phyloP scores from a whole-genome alignment of 202 grass and related monocot genomes.

The Zoysia matrella region DNA sequence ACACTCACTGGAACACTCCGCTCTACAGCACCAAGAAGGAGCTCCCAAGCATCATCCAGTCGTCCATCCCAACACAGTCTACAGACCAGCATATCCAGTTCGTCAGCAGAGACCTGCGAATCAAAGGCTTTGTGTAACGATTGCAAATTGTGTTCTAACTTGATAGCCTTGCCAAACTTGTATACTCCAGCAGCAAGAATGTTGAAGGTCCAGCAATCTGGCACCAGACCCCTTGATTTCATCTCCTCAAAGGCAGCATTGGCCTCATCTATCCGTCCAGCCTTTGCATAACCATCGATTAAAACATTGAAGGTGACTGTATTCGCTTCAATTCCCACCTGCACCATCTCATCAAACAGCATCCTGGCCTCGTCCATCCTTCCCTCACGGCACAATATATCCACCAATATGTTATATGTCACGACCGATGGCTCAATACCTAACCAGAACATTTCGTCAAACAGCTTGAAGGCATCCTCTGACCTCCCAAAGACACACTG shows the following conservation, averaged over 20 bases:
- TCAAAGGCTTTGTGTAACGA: conserved; percentile 51
- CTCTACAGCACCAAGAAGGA: conserved; percentile 54
- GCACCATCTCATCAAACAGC: conserved; percentile 68
- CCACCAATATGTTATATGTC: conserved; percentile 86
- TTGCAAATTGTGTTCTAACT: conserved; percentile 31
- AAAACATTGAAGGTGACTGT: conserved; percentile 84
- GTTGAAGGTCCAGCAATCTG: conserved; percentile 86
- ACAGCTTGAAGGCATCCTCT: conserved; percentile 65
- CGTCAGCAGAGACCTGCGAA: conserved; percentile 40
- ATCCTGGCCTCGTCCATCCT: conserved; percentile 71
- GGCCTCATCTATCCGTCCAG: conserved; percentile 66
- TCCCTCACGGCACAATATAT: conserved; percentile 58
- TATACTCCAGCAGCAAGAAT: conserved; percentile 65
- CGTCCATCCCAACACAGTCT: conserved; percentile 76
- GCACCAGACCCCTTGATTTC: conserved; percentile 60
- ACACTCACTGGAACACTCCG: conserved; percentile 55
- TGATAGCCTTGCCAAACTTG: conserved; percentile 63
- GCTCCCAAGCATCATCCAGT: conserved; percentile 64
- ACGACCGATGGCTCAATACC: conserved; percentile 51
- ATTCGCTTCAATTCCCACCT: conserved; percentile 59
- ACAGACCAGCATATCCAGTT: conserved; percentile 65
- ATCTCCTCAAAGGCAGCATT: conserved; percentile 60
- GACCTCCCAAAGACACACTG: conserved; percentile 58
- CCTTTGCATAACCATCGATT: conserved; percentile 83
- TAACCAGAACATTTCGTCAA: conserved; percentile 56